Base-by-base conservation (phyloP, 2,329 filamentous ascomycete genomes). In the Cercospora citrullina region DNA sequence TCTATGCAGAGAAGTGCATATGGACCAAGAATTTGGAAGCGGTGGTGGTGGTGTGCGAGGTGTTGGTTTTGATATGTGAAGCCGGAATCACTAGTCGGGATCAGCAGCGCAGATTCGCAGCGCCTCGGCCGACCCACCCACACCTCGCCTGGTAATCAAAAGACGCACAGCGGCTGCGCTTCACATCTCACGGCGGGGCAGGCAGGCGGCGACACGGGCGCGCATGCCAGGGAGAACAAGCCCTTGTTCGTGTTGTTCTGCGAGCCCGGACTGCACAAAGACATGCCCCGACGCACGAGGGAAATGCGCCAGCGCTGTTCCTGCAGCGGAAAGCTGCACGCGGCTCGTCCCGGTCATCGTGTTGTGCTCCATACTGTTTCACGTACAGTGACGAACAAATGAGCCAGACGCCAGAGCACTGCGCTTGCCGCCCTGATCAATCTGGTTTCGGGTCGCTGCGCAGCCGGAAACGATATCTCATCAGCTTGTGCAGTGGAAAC, bases 1-100 rank as follows among this genome's bases (percentile, higher is more conserved):
- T 58, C 64, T 68, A 71, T 69, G 68, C 66, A 42, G 68, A 57
- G 58, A 51, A 51, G 66, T 62, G 72, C 68, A 72, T 72, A 62
- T 66, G 69, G 67, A 69, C 68, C 64, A 63, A 59, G 68, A 45
- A 65, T 64, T n/a, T 36, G 45, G 63, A 60, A 64, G 59, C 21
- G 62, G 31, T 60, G 67, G 10, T 60, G 67, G 10, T 60, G 71
- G 69, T 68, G 71, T 68, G 69, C 64, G 65, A 61, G 67, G 2
- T n/a, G 16, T 64, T 12, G 31, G 48, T 60, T 69, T 72, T 69
- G 67, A 58, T 65, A 64, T 58, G 36, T 69, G 16, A 23, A 61
- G 60, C 16, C 18, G 48, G 18, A 7, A 21, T 21, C 48, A 3
- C 23, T 28, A 28, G 48, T 28, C 18, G 16, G 18, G 33, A 39